Evolutionary conservation across 116 monocot genomes (phyloP).

Genomic region (Phalaenopsis hybrid): DNA sequence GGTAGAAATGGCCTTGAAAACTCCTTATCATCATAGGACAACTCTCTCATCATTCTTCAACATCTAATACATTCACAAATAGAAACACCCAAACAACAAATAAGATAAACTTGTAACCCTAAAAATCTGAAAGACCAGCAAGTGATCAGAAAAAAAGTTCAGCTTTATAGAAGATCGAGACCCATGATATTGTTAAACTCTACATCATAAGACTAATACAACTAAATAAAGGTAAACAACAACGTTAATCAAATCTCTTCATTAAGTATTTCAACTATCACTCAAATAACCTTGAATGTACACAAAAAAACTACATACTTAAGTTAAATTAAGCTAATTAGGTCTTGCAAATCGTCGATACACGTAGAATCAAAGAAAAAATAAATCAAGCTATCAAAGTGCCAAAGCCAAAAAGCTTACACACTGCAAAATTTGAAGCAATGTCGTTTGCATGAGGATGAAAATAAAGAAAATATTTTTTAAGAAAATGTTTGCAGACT

Average conservation of each 20-base stretch:
- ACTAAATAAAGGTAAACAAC: neutral
- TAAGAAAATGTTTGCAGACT: neutral
- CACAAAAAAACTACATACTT: neutral
- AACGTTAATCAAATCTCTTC: neutral
- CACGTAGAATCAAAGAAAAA: neutral
- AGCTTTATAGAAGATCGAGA: neutral
- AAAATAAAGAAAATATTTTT: neutral
- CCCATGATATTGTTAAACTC: neutral
- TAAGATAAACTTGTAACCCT: too few species aligned
- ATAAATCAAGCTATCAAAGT: neutral
- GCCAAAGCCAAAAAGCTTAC: neutral
- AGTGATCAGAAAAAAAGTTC: neutral
- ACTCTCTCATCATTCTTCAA: too few species aligned
- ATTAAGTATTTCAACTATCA: neutral
- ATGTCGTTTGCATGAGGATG: neutral
- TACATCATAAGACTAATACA: neutral
- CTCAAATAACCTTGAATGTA: neutral
- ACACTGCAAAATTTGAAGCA: neutral
- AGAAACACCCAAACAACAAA: too few species aligned
- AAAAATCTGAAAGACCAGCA: neutral
- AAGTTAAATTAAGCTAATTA: neutral
- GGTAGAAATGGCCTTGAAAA: too few species aligned
- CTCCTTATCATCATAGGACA: too few species aligned
- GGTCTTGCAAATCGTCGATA: neutral
- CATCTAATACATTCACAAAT: too few species aligned